Evolutionary conservation across 306 rosid species (phyloP), one percentile per base, ranked within the genome.

Genomic region (Geum urbanum): DNA sequence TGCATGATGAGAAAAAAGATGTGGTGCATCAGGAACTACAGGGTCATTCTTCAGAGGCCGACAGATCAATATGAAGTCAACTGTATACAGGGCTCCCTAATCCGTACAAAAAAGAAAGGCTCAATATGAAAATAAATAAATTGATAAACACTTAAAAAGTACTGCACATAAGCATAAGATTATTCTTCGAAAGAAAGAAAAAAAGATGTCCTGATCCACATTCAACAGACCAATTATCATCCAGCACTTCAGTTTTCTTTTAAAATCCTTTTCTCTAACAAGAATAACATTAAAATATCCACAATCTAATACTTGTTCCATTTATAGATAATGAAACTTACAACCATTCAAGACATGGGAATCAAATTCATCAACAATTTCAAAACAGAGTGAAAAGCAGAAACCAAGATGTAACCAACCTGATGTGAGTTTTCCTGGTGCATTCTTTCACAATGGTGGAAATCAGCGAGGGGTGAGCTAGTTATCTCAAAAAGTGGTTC

Each of bases 31-130:
- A 11, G 82, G 76, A 63, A 67, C 76, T 57, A 71, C 86, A 48
- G 90, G 79, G 81, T 72, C 70, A 72, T 70, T 77, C 75, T 65
- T 83, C 71, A 85, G 74, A 35, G 83, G 86, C 60, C 76, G 82
- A 77, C 85, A 88, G 80, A 94, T 86, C 85, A 94, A 82, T 66
- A 94, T 74, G 79, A 94, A 91, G 80, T 94, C 99, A 58, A 91
- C 86, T 13, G 88, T 74, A 81, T 80, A 81, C 65, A 67, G 37
- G 82, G 83, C 90, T 65, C 87, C 88, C 87, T 83, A 74, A 72
- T 51, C 79, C 84, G 75, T 66, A 72, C 76, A 32, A 73, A 70
- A 37, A 67, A 19, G 75, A 74, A 76, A 58, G 12, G 27, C 20
- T 35, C 44, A 58, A 39, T 45, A 35, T 68, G 43, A 3, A 9